These are phyloP conservation scores for Hyphodiscus sp. DNA, from an alignment of 2,329 filamentous ascomycete species.

Conservation along the genomic window DNA sequence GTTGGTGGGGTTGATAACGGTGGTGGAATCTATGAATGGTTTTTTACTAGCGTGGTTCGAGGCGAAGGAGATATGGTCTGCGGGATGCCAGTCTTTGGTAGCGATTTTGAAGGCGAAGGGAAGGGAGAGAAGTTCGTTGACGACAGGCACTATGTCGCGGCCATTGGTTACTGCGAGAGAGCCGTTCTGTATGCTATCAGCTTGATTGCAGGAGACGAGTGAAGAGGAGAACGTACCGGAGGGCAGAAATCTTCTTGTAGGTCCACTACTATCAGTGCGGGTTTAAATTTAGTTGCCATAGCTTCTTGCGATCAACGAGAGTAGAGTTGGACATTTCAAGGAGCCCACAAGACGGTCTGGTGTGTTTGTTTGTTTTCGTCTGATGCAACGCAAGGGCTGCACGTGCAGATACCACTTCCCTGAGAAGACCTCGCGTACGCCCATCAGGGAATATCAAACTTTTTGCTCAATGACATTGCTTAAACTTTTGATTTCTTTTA, in stretches of 20 bases:
- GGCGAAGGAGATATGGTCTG: slow-evolving; percentile 81
- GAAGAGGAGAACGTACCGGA: slow-evolving; percentile 52
- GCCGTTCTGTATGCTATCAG: slow-evolving; percentile 53
- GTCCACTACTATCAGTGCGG: slow-evolving; percentile 72
- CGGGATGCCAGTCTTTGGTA: slow-evolving; percentile 89
- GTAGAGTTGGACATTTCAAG: not conserved
- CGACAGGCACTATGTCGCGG: slow-evolving; percentile 58
- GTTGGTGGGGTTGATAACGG: slow-evolving; percentile 61
- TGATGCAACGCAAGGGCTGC: too few species aligned
- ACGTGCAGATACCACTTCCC: too few species aligned
- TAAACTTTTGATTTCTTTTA: too few species aligned
- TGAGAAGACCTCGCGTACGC: too few species aligned
- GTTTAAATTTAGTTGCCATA: slow-evolving; percentile 31
- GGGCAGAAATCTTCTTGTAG: slow-evolving; percentile 94
- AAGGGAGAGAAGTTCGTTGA: slow-evolving; percentile 69
- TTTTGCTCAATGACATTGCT: too few species aligned
- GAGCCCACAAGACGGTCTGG: not conserved
- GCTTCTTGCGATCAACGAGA: not conserved
- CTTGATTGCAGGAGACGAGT: not conserved
- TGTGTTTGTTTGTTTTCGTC: too few species aligned
- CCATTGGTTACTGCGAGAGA: slow-evolving; percentile 75
- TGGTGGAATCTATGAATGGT: slow-evolving; percentile 60
- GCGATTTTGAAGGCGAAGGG: slow-evolving; percentile 71
- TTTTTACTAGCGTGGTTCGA: slow-evolving; percentile 63
- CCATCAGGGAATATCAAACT: too few species aligned